Evolutionary conservation across 2,329 filamentous ascomycete genomes (phyloP).

Genomic region (Venturia asperata): DNA sequence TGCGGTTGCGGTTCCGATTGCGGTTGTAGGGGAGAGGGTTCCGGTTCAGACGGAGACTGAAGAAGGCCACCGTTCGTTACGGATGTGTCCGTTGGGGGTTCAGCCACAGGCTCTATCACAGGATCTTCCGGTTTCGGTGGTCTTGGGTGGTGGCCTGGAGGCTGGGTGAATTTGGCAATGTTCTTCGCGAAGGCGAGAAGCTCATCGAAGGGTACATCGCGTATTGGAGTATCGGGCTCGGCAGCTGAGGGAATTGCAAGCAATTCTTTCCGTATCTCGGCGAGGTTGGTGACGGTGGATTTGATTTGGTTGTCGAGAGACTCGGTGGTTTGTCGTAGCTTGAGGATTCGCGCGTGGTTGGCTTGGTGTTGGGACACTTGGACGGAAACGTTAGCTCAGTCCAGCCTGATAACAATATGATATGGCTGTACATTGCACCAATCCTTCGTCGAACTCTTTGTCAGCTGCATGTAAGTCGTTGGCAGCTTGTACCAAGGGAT

Average conservation of each 20-base stretch:
- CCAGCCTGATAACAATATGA: neutral
- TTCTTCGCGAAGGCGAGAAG: slow-evolving; percentile 70
- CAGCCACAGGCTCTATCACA: neutral
- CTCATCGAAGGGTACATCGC: slow-evolving; percentile 59
- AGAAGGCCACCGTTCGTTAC: neutral
- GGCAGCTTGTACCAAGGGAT: slow-evolving; percentile 61
- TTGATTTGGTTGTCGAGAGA: slow-evolving; percentile 66
- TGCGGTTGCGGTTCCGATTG: neutral
- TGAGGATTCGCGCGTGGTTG: slow-evolving; percentile 61
- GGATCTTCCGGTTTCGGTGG: neutral
- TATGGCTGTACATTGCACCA: slow-evolving; percentile 53
- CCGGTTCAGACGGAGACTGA: neutral
- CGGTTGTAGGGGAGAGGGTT: neutral
- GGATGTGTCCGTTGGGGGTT: neutral
- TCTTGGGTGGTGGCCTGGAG: slow-evolving; percentile 33
- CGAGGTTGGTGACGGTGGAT: slow-evolving; percentile 61
- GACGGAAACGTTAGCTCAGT: slow-evolving; percentile 1
- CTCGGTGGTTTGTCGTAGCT: slow-evolving; percentile 59
- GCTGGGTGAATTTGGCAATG: slow-evolving; percentile 73
- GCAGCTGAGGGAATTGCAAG: slow-evolving; percentile 48
- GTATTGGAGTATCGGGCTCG: slow-evolving; percentile 28
- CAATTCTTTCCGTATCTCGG: slow-evolving; percentile 66
- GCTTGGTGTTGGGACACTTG: slow-evolving; percentile 67
- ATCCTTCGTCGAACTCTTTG: slow-evolving; percentile 55
- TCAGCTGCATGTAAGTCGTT: slow-evolving; percentile 66